Conservation (phyloP, 2,329 filamentous ascomycete genomes). For the Penicillium sp. region DNA sequence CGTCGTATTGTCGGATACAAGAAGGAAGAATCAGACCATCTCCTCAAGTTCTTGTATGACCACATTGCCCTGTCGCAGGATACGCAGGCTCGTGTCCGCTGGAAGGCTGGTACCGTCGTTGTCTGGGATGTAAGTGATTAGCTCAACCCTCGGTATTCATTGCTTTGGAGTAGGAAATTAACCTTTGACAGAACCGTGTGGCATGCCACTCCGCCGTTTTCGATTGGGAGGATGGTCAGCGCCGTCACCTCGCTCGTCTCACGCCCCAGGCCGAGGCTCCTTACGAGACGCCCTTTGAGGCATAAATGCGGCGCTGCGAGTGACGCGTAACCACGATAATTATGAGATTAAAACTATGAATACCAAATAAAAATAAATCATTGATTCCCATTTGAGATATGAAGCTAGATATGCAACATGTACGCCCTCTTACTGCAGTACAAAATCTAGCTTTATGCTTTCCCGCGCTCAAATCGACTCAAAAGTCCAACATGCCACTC, state of each 20-base stretch:
- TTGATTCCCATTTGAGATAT: not conserved
- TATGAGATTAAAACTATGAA: not conserved
- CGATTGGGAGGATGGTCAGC: conserved; percentile 77
- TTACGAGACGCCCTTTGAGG: conserved; percentile 64
- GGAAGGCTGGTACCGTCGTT: conserved; percentile 76
- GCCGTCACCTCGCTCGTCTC: conserved; percentile 76
- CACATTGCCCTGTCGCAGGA: conserved; percentile 71
- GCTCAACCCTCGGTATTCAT: not conserved
- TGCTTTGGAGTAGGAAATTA: not conserved
- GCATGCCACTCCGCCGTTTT: conserved; percentile 76
- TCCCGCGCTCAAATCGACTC: conserved; percentile 42
- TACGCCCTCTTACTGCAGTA: not conserved
- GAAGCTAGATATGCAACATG: not conserved
- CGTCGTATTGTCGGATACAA: conserved; percentile 78
- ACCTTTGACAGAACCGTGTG: conserved; percentile 60
- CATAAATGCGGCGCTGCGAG: conserved; percentile 9
- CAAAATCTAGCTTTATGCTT: not conserved
- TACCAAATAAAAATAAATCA: not conserved
- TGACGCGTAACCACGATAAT: not conserved
- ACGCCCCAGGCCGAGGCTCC: conserved; percentile 79
- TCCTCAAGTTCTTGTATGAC: conserved; percentile 75
- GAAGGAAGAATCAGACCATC: conserved; percentile 77
- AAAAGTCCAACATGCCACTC: conserved; percentile 57
- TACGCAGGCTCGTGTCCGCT: conserved; percentile 72
- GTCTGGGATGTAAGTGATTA: conserved; percentile 67